A percentile compares a stretch with the other conserved stretches of the same genome.
Evolutionary conservation across 805 yeast genomes (phyloP).

Genomic region (Ogataea ganodermae): DNA sequence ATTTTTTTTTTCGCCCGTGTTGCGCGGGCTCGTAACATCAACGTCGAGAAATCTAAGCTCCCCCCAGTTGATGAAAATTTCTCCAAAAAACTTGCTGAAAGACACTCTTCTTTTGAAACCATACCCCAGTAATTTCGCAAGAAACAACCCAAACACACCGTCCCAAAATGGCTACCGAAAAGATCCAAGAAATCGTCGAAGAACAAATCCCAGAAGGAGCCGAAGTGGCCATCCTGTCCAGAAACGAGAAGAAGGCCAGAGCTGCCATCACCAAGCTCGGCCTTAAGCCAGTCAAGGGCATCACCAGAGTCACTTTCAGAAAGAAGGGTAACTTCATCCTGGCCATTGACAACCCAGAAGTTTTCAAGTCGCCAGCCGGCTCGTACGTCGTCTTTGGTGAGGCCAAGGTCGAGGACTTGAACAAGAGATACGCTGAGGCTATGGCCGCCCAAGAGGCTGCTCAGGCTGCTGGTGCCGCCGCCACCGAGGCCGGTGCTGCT

Average conservation of each 20-base stretch:
- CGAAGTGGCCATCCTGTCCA: slow-evolving; percentile 76
- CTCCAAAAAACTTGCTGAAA: neutral
- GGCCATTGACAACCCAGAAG: slow-evolving; percentile 93
- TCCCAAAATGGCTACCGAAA: slow-evolving; percentile 20
- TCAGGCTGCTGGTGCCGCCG: slow-evolving; percentile 47
- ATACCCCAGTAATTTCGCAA: too few relatives aligned
- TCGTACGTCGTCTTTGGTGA: slow-evolving; percentile 97
- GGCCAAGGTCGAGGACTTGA: slow-evolving; percentile 93
- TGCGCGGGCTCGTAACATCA: slow-evolving; percentile 15
- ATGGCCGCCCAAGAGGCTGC: slow-evolving; percentile 75
- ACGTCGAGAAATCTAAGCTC: slow-evolving; percentile 3
- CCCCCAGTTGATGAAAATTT: slow-evolving; percentile 14
- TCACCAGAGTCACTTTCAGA: slow-evolving; percentile 93
- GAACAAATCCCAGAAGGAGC: slow-evolving; percentile 76
- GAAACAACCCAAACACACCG: neutral
- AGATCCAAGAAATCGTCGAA: slow-evolving; percentile 38
- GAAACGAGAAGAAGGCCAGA: slow-evolving; percentile 96
- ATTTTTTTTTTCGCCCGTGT: neutral
- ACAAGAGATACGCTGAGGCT: slow-evolving; percentile 81
- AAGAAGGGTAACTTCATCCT: slow-evolving; percentile 88
- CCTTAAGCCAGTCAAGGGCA: slow-evolving; percentile 88
- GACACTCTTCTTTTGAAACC: neutral
- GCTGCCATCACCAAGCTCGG: slow-evolving; percentile 83
- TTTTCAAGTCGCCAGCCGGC: slow-evolving; percentile 90
- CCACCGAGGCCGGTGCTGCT: slow-evolving; percentile 30